These are phyloP conservation scores for Diutina sp. DNA, from an alignment of 1,139 yeast genomes.

Conservation along the genomic window DNA sequence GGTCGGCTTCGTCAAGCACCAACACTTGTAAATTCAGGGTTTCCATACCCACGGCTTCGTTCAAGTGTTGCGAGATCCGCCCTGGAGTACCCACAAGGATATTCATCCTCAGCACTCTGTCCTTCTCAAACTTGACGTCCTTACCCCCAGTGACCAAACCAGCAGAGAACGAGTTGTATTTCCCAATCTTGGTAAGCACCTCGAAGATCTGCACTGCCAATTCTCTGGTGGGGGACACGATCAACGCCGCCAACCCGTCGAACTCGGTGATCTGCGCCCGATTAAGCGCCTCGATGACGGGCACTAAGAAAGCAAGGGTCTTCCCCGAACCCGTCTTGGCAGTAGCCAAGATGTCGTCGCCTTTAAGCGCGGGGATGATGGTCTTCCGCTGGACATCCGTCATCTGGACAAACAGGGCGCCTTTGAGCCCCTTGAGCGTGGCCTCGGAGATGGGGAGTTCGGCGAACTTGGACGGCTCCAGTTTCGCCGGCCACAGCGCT, in stretches of 20 bases:
- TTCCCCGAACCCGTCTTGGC: conserved; percentile 97
- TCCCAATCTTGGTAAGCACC: conserved; percentile 76
- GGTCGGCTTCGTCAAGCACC: conserved; percentile 91
- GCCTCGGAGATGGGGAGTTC: conserved; percentile 66
- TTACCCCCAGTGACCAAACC: conserved; percentile 97
- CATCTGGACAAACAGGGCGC: conserved; percentile 55
- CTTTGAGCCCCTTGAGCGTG: conserved; percentile 62
- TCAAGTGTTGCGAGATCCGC: conserved; percentile 85
- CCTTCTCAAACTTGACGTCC: conserved; percentile 78
- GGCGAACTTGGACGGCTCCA: conserved; percentile 19
- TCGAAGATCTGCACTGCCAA: conserved; percentile 90
- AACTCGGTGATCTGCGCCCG: conserved; percentile 70
- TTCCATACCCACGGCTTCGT: conserved; percentile 82
- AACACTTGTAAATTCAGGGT: conserved; percentile 67
- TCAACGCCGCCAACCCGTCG: conserved; percentile 89
- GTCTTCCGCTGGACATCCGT: conserved; percentile 82
- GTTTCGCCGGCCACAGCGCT: neutral
- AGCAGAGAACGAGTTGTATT: conserved; percentile 70
- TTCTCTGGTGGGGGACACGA: conserved; percentile 90
- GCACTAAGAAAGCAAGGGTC: conserved; percentile 83
- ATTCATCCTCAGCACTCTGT: conserved; percentile 72
- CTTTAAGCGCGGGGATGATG: conserved; percentile 66
- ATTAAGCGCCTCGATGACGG: conserved; percentile 62
- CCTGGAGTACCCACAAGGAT: conserved; percentile 96
- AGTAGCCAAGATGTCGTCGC: conserved; percentile 79